Base-by-base conservation (phyloP, 306 rosid species). In the Casuarina cunninghamiana region DNA sequence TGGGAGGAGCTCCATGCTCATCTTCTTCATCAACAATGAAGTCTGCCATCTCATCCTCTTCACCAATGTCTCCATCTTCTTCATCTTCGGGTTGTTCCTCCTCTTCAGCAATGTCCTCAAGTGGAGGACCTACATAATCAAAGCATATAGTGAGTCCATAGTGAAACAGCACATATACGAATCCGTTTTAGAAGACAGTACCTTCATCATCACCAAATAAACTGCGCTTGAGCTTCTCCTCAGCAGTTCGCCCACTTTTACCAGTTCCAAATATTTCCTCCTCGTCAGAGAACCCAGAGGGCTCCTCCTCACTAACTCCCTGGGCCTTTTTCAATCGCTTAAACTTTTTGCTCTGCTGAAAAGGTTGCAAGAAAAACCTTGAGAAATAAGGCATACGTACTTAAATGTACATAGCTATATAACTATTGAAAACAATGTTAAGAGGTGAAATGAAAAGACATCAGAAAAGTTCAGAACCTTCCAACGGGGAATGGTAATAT, bases 21-120 rank as follows among this genome's bases (percentile, higher is more conserved):
- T 92, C 91, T 62, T 94, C 98, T 80, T 94, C 98, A 44, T 92
- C 97, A 69, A 92, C 98, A 49, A 95, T 95, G 78, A 95, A 95
- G 87, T 92, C 98, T 0, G 95, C 98, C 98, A 95, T 95, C 81
- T 94, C 98, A 87, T 95, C 98, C 78, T 91, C 98, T 50, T 93
- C 98, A 74, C 92, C 98, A 62, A 93, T 89, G 84, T 91, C 97
- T 32, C 84, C 98, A 71, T 92, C 98, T 63, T 90, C 97, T 86
- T 94, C 98, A 63, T 93, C 97, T 82, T 92, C 98, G 39, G 81
- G 89, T 45, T 82, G 96, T 77, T 95, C 99, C 89, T 91, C 97
- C 84, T 93, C 99, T 84, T 95, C 99, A 19, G 79, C 97, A 77
- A 93, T 86, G 73, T 93, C 99, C 82, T 95, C 99, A 81, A 88